Evolutionary conservation across 192 early-diverging fungal genomes (phyloP), one percentile per base, ranked within the genome.

Genomic region (Coemansia sp.): DNA sequence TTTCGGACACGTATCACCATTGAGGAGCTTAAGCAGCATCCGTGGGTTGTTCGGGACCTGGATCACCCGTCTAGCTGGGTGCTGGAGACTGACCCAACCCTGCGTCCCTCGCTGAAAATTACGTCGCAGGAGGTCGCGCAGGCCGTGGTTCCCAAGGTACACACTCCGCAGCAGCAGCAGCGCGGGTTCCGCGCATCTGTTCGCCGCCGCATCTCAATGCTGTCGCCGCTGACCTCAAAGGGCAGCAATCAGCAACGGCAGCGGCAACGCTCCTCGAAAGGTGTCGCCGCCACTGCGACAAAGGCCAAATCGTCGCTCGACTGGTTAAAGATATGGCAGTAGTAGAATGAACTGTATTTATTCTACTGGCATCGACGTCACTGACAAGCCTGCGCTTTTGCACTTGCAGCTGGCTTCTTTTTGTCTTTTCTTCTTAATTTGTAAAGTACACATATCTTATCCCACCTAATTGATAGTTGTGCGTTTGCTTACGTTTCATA

Each of bases 1-100:
- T 89, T 92, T 36, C 51, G 63, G 14, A 82, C 80, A 30, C 81
- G 95, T 8, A 90, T 96, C 21, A 90, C 88, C 3, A 76, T 99
- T 39, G 84, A 89, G 19, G 85, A 93, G 64, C 86, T 97, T 30
- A 93, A 94, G 80, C 85, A 83, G 39, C 96, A 97, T 74, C 85
- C 89, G 26, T 99, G 96, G 96, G 87, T 92, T 0, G 83, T 83
- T 2, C 69, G 65, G 19, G 93, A 87, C 57, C 51, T 98, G 36
- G 70, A 68, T 2, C 70, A 77, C 22, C 84, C 80, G 15, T 65
- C 77, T 26, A 70, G 70, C 49, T 96, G 94, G 94, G 83, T 86
- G 10, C 66, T 68, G 15, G 86, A 91, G 42, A 88, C 90, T 9
- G 87, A 93, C 62, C 92, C 90, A 21, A 57, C 74, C 4, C 70